A percentile compares a stretch with the other conserved stretches of the same genome.
Conservation (phyloP, 805 yeast genomes). For the Maudiozyma bulderi region DNA sequence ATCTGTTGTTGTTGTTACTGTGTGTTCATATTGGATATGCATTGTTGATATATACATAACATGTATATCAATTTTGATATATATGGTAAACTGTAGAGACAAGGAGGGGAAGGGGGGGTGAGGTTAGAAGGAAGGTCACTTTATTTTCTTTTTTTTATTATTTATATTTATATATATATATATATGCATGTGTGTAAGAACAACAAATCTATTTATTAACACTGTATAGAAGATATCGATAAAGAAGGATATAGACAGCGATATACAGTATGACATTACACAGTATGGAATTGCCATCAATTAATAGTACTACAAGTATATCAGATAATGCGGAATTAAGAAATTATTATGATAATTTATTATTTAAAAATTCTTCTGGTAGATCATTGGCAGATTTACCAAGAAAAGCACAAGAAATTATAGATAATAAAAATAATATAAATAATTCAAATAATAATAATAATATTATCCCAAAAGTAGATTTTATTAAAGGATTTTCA, state of each 20-base stretch:
- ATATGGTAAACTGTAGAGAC: not conserved
- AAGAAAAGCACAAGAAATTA: not conserved
- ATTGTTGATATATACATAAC: too few species aligned
- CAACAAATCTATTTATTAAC: too few species aligned
- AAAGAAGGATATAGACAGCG: not conserved
- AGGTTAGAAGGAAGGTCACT: not conserved
- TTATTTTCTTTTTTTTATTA: not conserved
- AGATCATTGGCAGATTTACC: slow-evolving; percentile 27
- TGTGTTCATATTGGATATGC: too few species aligned
- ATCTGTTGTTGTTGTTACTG: too few species aligned
- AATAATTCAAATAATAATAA: not conserved
- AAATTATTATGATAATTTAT: slow-evolving; percentile 27
- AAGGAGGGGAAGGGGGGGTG: not conserved
- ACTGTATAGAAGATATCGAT: not conserved
- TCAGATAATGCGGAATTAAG: slow-evolving; percentile 27
- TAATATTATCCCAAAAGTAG: slow-evolving; percentile 6
- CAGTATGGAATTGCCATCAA: slow-evolving; percentile 22
- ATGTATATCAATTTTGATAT: too few species aligned
- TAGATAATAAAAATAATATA: not conserved
- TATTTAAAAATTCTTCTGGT: slow-evolving; percentile 27
- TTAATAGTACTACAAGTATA: slow-evolving; percentile 27
- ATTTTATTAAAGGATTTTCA: slow-evolving; percentile 22
- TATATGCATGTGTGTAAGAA: not conserved
- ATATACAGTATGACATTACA: not conserved
- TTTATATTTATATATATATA: not conserved